Evolutionary conservation across 352 stramenopile species (phyloP), one percentile per base, ranked within the genome.

Genomic region (Globisporangium middletonii): DNA sequence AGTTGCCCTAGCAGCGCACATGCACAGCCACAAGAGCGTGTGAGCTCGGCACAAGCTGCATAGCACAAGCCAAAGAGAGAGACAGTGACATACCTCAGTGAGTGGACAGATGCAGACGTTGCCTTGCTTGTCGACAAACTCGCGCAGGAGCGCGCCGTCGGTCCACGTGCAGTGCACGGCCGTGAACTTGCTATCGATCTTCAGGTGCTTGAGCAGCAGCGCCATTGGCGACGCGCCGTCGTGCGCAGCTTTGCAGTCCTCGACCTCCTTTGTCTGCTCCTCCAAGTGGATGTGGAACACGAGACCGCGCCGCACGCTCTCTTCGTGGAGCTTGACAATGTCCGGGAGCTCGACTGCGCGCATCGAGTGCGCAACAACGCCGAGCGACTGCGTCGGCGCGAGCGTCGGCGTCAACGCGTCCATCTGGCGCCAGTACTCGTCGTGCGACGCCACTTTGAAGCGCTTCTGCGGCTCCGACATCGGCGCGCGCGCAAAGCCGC

Each of bases 91-190:
- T 55, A 82, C 75, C 68, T 89, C 78, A 0, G 81, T 91, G 51
- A 91, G 58, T 11, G 81, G 78, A 43, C 77, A 88, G 46, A 91
- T 87, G 72, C 81, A 91, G 13, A 88, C 79, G 43, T 89, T 89
- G 42, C 78, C 78, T 43, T 79, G 70, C 57, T 73, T 77, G 15
- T 72, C 65, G 12, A 88, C 81, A 37, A 75, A 91, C 50, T 79
- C 53, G 53, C 79, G 68, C 0, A 89, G 67, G 27, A 81, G 64
- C 0, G 78, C 69, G 12, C 71, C 65, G 28, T 87, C 66, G 2
- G 81, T 91, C 76, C 79, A 88, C 4, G 78, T 89, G 64, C 78
- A 89, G 55, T 91, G 81, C 19, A 91, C 81, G 13, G 81, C 81
- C 19, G 81, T 91, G 57, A 88, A 87, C 61, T 88, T 88, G 26